These are phyloP conservation scores for Rhizomucor pusillus DNA, from an alignment of 371 early-diverging fungal genomes.

Conservation along the genomic window DNA sequence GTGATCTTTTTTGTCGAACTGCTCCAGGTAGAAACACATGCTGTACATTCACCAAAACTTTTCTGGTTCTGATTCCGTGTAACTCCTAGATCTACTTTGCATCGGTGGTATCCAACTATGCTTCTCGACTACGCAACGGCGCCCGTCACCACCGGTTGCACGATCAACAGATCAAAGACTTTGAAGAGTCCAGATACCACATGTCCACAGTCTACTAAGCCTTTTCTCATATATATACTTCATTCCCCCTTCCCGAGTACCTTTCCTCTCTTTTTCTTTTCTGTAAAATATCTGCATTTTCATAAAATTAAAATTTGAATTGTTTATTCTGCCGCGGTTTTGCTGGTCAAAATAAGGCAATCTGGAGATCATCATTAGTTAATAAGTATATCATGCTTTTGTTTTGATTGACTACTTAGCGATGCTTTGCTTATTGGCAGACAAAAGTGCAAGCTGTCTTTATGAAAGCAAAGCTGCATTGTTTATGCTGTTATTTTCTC, in stretches of 20 bases:
- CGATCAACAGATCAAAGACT: slow-evolving; percentile 53
- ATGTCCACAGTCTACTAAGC: slow-evolving; percentile 52
- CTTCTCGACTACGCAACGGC: slow-evolving; percentile 43
- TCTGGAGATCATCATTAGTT: background rate
- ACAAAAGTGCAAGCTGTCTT: too few relatives aligned
- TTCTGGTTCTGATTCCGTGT: background rate
- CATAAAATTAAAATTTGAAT: background rate
- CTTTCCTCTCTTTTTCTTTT: slow-evolving; percentile 2
- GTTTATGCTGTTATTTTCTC: too few relatives aligned
- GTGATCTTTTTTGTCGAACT: slow-evolving; percentile 31
- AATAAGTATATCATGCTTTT: too few relatives aligned
- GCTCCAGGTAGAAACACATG: slow-evolving; percentile 34
- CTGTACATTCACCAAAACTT: too few relatives aligned
- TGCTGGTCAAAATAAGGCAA: background rate
- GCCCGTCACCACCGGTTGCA: slow-evolving; percentile 50
- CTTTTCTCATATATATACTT: slow-evolving; percentile 1
- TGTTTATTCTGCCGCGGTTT: background rate
- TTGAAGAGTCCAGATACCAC: slow-evolving; percentile 48
- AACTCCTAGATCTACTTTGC: slow-evolving; percentile 43
- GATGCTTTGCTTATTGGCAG: too few relatives aligned
- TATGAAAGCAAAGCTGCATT: too few relatives aligned
- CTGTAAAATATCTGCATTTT: background rate
- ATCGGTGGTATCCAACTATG: slow-evolving; percentile 42
- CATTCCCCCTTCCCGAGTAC: background rate
- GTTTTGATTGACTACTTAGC: too few relatives aligned